Conservation (phyloP, 164 flowering plant species). For the Protea cynaroides region DNA sequence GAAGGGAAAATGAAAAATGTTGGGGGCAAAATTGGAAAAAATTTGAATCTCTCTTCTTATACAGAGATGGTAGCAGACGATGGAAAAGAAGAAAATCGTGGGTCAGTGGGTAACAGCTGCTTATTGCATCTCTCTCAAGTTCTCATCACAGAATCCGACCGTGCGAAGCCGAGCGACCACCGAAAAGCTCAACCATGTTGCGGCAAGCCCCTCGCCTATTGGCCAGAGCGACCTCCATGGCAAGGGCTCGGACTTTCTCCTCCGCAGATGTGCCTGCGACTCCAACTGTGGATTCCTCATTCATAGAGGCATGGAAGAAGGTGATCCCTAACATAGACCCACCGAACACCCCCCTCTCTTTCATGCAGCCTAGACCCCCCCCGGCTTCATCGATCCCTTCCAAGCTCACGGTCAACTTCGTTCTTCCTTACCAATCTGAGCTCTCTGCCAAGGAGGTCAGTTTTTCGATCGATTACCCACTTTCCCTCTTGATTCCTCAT, state of each 20-base stretch:
- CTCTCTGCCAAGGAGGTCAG: slow-evolving; percentile 60
- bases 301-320: slow-evolving; percentile 34
- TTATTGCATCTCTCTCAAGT: background rate
- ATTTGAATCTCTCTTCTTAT: too few relatives aligned
- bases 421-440: slow-evolving; percentile 68
- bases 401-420: slow-evolving; percentile 80
- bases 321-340: slow-evolving; percentile 34
- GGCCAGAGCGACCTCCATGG: slow-evolving; percentile 11
- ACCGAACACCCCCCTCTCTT: slow-evolving; percentile 37
- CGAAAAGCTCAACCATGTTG: slow-evolving; percentile 14
- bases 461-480: background rate
- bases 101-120: too few relatives aligned
- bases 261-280: slow-evolving; percentile 19
- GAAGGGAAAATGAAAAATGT: too few relatives aligned
- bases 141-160: background rate
- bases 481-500: background rate
- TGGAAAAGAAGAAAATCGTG: too few relatives aligned
- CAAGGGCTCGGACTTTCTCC: slow-evolving; percentile 18
- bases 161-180: slow-evolving; percentile 12
- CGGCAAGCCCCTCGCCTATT: slow-evolving; percentile 21
- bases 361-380: slow-evolving; percentile 46
- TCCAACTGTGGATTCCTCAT: slow-evolving; percentile 13
- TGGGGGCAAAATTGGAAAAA: too few relatives aligned
- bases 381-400: slow-evolving; percentile 55
- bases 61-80: too few relatives aligned